These are phyloP conservation scores for Multifurca ochricompacta DNA, from an alignment of 768 basidiomycete genomes.

Conservation along the genomic window DNA sequence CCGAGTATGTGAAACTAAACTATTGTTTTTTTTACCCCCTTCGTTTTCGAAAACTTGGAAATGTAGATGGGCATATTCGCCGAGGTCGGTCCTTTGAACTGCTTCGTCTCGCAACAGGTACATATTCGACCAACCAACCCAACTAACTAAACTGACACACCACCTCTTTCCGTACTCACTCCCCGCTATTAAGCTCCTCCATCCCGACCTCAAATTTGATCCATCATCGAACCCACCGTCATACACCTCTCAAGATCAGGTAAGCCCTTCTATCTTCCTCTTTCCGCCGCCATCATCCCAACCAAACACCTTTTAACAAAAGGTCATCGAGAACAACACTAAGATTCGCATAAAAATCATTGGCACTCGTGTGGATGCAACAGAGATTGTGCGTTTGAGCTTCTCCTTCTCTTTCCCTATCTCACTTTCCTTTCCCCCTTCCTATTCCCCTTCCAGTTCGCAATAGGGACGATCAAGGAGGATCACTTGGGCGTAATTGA, in stretches of 20 bases:
- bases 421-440: no score
- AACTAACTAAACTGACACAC: no score
- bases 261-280: slow-evolving; percentile 25
- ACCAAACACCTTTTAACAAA: neutral
- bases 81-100: slow-evolving; percentile 87
- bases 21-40: neutral
- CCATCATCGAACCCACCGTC: slow-evolving; percentile 97
- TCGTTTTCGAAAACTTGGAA: neutral
- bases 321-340: slow-evolving; percentile 93
- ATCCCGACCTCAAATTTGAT: slow-evolving; percentile 90
- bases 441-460: slow-evolving; percentile 62
- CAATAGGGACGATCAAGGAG: slow-evolving; percentile 97
- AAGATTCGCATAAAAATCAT: slow-evolving; percentile 92
- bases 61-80: slow-evolving; percentile 96
- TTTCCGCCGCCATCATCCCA: neutral
- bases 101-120: slow-evolving; percentile 96
- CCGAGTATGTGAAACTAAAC: slow-evolving; percentile 51
- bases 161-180: no score
- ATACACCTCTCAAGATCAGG: slow-evolving; percentile 87
- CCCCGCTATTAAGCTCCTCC: no score
- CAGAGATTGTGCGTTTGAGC: slow-evolving; percentile 79
- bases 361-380: slow-evolving; percentile 96
- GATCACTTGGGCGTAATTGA: slow-evolving; percentile 94
- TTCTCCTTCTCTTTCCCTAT: neutral
- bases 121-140: no score